Evolutionary conservation across 805 yeast species (phyloP).

Genomic region (Komagataella kurtzmanii): DNA sequence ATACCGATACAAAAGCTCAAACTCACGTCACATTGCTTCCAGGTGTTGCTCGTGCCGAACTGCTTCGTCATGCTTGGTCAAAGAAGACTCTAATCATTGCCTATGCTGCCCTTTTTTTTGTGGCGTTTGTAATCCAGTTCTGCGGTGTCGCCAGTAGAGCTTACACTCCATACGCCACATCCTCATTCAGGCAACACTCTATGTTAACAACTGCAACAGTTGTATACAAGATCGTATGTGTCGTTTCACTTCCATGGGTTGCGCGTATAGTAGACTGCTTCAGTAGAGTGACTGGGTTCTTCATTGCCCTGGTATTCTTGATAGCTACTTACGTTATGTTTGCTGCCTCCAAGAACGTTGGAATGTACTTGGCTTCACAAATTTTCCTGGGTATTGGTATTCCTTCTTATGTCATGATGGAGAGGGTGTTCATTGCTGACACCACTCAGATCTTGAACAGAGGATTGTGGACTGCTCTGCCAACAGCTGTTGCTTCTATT

Average conservation of each 20-base stretch:
- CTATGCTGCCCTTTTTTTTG: background rate
- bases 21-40: background rate
- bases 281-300: conserved; percentile 19
- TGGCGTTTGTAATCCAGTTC: background rate
- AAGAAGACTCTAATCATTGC: background rate
- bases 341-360: conserved; percentile 14
- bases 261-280: conserved; percentile 14
- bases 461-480: conserved; percentile 9
- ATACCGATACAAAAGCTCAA: background rate
- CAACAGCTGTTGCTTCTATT: conserved; percentile 14
- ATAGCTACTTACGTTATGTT: conserved; percentile 13
- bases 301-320: conserved; percentile 11
- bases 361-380: conserved; percentile 16
- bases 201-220: background rate
- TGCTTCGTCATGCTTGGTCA: background rate
- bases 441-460: conserved; percentile 15
- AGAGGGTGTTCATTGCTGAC: conserved; percentile 17
- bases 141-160: background rate
- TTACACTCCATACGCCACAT: background rate
- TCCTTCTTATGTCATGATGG: conserved; percentile 12
- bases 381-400: conserved; percentile 17
- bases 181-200: background rate
- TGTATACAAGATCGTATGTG: background rate
- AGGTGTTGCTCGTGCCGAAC: background rate
- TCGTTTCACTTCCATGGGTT: conserved; percentile 1